Evolutionary conservation across 192 early-diverging fungal genomes (phyloP).

Genomic region (Podila horticola): DNA sequence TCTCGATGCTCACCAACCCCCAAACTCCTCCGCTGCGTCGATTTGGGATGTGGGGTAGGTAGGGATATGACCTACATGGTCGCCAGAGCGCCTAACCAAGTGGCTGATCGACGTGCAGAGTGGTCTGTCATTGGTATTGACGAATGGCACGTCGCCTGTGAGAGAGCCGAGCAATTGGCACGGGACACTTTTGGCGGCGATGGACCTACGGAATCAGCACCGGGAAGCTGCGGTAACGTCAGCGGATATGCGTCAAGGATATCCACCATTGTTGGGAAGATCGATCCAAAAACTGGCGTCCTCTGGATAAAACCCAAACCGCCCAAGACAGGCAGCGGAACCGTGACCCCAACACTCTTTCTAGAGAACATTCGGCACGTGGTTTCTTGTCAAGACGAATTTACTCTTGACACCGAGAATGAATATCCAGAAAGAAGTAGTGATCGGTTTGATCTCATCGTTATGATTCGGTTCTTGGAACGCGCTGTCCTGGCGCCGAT

Average conservation of each 20-base stretch:
- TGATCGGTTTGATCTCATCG: conserved; percentile 43
- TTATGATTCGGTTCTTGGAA: conserved; percentile 54
- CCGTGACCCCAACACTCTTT: not conserved
- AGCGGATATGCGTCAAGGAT: conserved; percentile 19
- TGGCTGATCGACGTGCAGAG: not conserved
- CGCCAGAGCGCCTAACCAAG: conserved; percentile 5
- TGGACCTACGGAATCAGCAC: not conserved
- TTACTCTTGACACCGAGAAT: not conserved
- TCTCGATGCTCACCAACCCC: not conserved
- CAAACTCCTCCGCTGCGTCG: conserved; percentile 26
- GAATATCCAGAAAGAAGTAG: not conserved
- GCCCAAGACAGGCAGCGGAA: too few relatives aligned
- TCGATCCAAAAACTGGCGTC: conserved; percentile 1
- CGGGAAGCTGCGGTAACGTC: conserved; percentile 3
- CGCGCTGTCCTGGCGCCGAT: conserved; percentile 38
- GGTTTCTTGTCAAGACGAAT: not conserved
- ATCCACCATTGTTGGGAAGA: conserved; percentile 22
- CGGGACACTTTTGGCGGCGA: conserved; percentile 1
- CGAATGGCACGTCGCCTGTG: conserved; percentile 12
- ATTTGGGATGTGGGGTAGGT: conserved; percentile 58
- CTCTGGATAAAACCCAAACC: not conserved
- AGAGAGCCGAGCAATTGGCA: conserved; percentile 10
- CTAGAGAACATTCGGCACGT: not conserved
- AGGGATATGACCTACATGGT: conserved; percentile 53
- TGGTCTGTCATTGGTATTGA: conserved; percentile 53